phyloP scores from a whole-genome alignment of 2,329 filamentous ascomycete species.

The Fusarium buxicola region DNA sequence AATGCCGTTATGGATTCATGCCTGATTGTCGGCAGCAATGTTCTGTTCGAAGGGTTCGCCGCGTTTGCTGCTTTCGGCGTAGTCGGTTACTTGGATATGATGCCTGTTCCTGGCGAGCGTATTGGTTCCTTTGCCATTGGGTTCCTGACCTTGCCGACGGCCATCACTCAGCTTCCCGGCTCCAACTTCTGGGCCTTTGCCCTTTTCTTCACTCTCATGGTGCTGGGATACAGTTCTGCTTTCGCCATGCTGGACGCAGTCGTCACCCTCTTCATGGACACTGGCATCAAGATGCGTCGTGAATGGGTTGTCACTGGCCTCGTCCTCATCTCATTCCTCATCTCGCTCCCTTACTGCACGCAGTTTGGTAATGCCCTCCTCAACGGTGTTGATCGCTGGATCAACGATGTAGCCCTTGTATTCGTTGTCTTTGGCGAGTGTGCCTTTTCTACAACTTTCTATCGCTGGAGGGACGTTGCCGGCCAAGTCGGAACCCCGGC shows the following conservation, averaged over 20 bases:
- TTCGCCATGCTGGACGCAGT: conserved; percentile 70
- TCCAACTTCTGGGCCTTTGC: conserved; percentile 69
- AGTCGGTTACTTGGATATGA: conserved; percentile 59
- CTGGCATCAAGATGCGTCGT: conserved; percentile 53
- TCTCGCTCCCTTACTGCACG: conserved; percentile 68
- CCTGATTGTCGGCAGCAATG: conserved; percentile 66
- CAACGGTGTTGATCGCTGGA: conserved; percentile 66
- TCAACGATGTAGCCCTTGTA: conserved; percentile 65
- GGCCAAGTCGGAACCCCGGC: conserved; percentile 57
- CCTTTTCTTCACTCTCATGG: conserved; percentile 68
- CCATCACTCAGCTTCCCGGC: conserved; percentile 67
- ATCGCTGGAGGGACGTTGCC: conserved; percentile 62
- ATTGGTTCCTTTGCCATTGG: conserved; percentile 68
- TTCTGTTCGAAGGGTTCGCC: conserved; percentile 66
- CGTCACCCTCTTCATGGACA: conserved; percentile 65
- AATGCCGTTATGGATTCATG: conserved; percentile 70
- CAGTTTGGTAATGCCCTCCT: conserved; percentile 68
- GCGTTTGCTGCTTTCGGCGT: conserved; percentile 65
- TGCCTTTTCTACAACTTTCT: conserved; percentile 63
- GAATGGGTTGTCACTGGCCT: conserved; percentile 61
- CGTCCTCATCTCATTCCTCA: conserved; percentile 62
- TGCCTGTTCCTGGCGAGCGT: conserved; percentile 51
- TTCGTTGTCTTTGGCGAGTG: conserved; percentile 67
- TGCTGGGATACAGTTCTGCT: conserved; percentile 68
- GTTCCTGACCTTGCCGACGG: conserved; percentile 68